phyloP scores from a whole-genome alignment of 306 rosid species.

The Sicyos baderoa region DNA sequence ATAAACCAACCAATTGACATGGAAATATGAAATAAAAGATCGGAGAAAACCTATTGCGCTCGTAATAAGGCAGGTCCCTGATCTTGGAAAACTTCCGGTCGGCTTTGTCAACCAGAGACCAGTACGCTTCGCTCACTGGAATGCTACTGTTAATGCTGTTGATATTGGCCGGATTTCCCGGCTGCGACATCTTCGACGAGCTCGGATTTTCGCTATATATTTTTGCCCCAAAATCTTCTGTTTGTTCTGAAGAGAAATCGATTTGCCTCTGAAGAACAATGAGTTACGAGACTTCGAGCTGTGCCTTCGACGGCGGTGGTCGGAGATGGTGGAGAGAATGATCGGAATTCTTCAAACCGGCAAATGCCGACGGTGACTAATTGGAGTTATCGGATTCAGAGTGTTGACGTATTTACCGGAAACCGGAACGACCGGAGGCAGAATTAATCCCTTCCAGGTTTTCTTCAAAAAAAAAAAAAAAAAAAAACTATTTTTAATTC shows the following conservation, averaged over 20 bases:
- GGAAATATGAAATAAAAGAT: not conserved
- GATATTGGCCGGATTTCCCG: not conserved
- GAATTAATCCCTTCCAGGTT: not conserved
- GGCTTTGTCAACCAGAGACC: conserved; percentile 25
- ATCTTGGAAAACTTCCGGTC: conserved; percentile 23
- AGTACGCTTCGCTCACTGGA: conserved; percentile 24
- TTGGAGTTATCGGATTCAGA: not conserved
- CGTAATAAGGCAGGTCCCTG: conserved; percentile 27
- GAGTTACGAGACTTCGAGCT: not conserved
- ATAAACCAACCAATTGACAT: not conserved
- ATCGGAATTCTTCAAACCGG: conserved; percentile 12
- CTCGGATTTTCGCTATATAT: conserved; percentile 3
- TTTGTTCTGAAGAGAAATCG: not conserved
- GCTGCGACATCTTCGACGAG: conserved; percentile 20
- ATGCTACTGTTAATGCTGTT: conserved; percentile 8
- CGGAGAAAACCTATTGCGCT: conserved; percentile 22
- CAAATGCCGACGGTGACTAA: conserved; percentile 2
- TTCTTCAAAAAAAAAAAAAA: too few relatives aligned
- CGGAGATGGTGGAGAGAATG: conserved; percentile 5
- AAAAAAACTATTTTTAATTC: too few relatives aligned
- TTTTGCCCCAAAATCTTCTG: not conserved
- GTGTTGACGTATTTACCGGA: conserved; percentile 4
- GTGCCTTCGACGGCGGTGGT: not conserved
- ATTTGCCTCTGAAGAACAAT: not conserved
- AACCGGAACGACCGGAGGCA: conserved; percentile 5